Evolutionary conservation across 805 yeast species (phyloP), one percentile per base, ranked within the genome.

Genomic region (Brettanomyces nanus): DNA sequence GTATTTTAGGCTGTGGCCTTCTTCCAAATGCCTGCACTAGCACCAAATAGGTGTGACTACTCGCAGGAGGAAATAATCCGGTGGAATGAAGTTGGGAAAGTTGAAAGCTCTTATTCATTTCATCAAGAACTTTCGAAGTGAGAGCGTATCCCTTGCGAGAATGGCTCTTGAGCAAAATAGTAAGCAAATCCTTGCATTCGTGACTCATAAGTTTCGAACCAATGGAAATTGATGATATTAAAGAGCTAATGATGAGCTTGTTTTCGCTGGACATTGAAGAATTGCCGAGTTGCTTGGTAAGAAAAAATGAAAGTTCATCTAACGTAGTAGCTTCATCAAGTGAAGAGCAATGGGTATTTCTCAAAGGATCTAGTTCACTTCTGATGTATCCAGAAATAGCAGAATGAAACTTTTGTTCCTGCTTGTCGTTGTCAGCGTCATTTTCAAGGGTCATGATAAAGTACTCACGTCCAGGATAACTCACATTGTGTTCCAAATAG

Each of bases 11-110:
- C 4, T 40, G 37, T 19, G 47, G 43, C 9, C 61, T 59, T 28
- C 59, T 49, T 22, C 56, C 54, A 23, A 59, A 63, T 35, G 56
- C 47, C 27, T 61, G 60, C 6, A 68, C 49, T 36, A 71, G 59
- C 7, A 62, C 55, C 2, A 66, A 50, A 39, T 69, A 71, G 31
- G 65, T 62, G 41, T 65, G 65, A 0, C 73, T 53, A 28, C 58
- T 61, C 0, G 64, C 65, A 2, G 64, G 54, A 3, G 73, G 66
- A 26, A 62, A 52, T 5, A 56, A 41, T 1, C 53, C 52, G 9
- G 18, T 13, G 22, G 36, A 14, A 22, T 42, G 34, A 28, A 36
- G 19, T 14, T 19, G 38, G 13, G 14, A 33, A 26, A 19, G 33
- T 23, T 29, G 28, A 11, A 36, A 41, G 11, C 41, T 45, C 30